Base-by-base conservation (phyloP, 1,139 yeast genomes). In the Candida mesenterica region DNA sequence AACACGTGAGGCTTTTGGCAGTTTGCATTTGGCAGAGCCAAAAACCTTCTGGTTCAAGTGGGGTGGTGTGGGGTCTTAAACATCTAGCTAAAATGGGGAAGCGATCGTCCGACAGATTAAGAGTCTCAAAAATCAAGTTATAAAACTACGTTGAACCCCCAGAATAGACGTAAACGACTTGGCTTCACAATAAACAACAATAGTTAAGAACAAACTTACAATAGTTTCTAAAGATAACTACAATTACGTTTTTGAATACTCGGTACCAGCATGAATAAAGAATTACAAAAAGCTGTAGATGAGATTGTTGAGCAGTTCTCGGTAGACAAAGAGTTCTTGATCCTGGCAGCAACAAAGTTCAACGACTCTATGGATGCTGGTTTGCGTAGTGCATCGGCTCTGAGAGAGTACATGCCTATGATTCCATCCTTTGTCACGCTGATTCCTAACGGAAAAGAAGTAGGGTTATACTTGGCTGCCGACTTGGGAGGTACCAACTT, bases 401-500 rank as follows among this genome's bases (percentile, higher is more conserved):
- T 63, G 13, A 63, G 68, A 36, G 73, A 71, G 27, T 59, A 59
- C 40, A 75, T 88, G 72, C 95, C 96, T 23, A 88, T 88, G 96
- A 85, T 88, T 48, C 96, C 96, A 24, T 75, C 95, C 2, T 88
- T 61, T 55, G 95, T 89, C 20, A 85, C 95, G 5, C 70, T 75
- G 9, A 72, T 87, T 37, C 97, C 97, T 16, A 72, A 73, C 28
- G 97, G 97, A 32, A 71, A 72, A 31, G 97, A 90, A 56, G 70
- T 65, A 34, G 97, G 97, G 15, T 65, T 82, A 33, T 76, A 68
- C 43, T 68, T 87, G 38, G 96, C 96, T 33, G 92, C 88, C 13
- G 95, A 86, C 55, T 70, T 87, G 36, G 96, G 96, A 45, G 95
- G 95, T 33, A 85, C 95, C 37, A 86, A 88, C 57, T 82, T 90